Base-by-base conservation (phyloP, 192 early-diverging fungal species). In the Spinellus fusiger region DNA sequence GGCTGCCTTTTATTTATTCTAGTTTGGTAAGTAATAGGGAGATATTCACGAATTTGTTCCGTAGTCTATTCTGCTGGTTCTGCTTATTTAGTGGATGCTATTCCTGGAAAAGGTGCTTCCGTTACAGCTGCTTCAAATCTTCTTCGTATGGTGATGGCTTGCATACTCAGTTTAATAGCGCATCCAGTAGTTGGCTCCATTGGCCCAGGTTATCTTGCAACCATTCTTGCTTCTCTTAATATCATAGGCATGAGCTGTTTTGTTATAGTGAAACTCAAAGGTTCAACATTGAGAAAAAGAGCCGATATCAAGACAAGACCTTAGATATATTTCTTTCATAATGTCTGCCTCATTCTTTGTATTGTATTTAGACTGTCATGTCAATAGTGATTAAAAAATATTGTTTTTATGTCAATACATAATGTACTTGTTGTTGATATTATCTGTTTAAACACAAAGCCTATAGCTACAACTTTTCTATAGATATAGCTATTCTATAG, bases 111-210 rank as follows among this genome's bases (percentile, higher is more conserved):
- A 9, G 78, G 78, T 16, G 76, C 78, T 1, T 70, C 67, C 46
- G 75, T 73, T 15, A 80, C 70, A 6, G 75, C 78, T 4, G 78
- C 78, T 20, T 73, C 62, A 16, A 80, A 80, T 50, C 50, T 71
- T 20, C 57, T 71, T 13, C 55, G 69, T 20, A 71, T 71, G 69
- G 64, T 71, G 22, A 55, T 57, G 53, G 59, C 69, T 16, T 71
- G 69, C 49, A 57, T 71, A 16, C 70, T 81, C 54, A 71, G 74
- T 71, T 44, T 69, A 1, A 78, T 78, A 55, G 65, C 73, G 3
- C 59, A 73, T 20, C 76, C 74, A 10, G 63, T 77, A 35, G 71
- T 80, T 1, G 61, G 63, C 8, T 22, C 56, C 33, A 51, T 80
- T 44, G 79, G 79, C 4, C 68, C 75, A 33, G 78, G 78, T 4